These are phyloP conservation scores for Vitis hybrid DNA, from an alignment of 177 flowering plant genomes.

Conservation along the genomic window DNA sequence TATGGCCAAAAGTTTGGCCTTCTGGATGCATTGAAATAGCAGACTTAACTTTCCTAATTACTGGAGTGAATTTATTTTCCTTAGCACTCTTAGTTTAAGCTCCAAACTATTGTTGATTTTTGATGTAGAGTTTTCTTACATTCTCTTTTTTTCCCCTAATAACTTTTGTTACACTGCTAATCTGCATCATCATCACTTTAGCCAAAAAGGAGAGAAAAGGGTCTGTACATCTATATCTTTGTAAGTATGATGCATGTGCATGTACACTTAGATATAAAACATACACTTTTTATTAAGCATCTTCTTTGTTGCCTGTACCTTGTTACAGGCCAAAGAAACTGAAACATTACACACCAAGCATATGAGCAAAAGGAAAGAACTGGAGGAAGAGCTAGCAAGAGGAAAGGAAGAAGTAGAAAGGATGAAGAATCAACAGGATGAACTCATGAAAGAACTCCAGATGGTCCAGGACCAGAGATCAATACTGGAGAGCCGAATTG, in stretches of 20 bases:
- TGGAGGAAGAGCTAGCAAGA: conserved; percentile 44
- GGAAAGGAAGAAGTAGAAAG: conserved; percentile 45
- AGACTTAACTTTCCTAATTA: too few relatives aligned
- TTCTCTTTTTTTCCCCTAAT: too few relatives aligned
- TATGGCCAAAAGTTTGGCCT: too few relatives aligned
- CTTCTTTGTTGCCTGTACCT: background rate
- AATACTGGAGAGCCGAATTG: conserved; percentile 44
- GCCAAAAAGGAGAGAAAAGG: background rate
- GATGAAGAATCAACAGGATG: conserved; percentile 39
- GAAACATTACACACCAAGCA: conserved; percentile 37
- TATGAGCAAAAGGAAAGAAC: conserved; percentile 33
- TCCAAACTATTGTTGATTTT: background rate
- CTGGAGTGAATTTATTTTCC: too few relatives aligned
- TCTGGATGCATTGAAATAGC: too few relatives aligned
- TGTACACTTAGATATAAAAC: too few relatives aligned
- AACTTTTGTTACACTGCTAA: too few relatives aligned
- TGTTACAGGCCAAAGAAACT: conserved; percentile 43
- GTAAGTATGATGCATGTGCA: too few relatives aligned
- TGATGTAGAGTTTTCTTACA: background rate
- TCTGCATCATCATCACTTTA: background rate
- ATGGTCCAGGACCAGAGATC: conserved; percentile 38
- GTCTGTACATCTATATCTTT: too few relatives aligned
- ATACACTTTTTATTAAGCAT: background rate
- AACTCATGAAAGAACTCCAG: conserved; percentile 44
- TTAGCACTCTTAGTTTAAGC: background rate